Conservation (phyloP, 768 basidiomycete species). For the Naganishia vaughanmartiniae region DNA sequence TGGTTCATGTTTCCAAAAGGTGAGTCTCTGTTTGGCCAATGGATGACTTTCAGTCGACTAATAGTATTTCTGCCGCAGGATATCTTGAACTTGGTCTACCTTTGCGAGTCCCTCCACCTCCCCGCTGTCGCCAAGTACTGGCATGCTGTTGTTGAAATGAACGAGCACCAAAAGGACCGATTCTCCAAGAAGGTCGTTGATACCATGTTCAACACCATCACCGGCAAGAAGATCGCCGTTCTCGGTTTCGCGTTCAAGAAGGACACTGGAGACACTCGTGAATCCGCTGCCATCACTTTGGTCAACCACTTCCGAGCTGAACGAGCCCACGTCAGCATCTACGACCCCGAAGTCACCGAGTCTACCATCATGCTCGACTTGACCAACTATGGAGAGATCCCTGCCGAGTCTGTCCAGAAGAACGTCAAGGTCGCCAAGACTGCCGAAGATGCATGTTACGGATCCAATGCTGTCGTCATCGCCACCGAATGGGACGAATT, state of each 20-base stretch:
- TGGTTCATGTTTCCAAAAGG: conserved; percentile 97
- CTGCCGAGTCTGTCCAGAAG: conserved; percentile 75
- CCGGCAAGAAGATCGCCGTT: conserved; percentile 76
- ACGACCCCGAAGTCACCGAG: conserved; percentile 81
- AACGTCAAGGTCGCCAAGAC: conserved; percentile 74
- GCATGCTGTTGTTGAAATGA: conserved; percentile 89
- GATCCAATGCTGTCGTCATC: conserved; percentile 84
- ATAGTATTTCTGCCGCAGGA: conserved; percentile 55
- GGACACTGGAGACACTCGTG: conserved; percentile 97
- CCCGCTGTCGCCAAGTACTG: conserved; percentile 98
- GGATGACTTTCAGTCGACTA: background rate
- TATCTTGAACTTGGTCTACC: conserved; percentile 97
- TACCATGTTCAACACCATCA: conserved; percentile 97
- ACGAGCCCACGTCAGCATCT: conserved; percentile 78
- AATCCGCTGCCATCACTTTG: conserved; percentile 90
- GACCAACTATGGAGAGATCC: conserved; percentile 56
- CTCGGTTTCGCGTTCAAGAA: conserved; percentile 99
- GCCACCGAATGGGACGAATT: conserved; percentile 95
- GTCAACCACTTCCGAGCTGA: conserved; percentile 91
- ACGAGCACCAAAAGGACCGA: conserved; percentile 94
- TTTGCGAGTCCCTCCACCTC: conserved; percentile 87
- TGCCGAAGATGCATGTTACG: conserved; percentile 81
- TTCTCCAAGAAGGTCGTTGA: conserved; percentile 96
- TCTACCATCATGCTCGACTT: conserved; percentile 72
- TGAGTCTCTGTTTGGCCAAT: background rate